Conservation (phyloP, 2,329 filamentous ascomycete genomes). For the Fusarium compactum region DNA sequence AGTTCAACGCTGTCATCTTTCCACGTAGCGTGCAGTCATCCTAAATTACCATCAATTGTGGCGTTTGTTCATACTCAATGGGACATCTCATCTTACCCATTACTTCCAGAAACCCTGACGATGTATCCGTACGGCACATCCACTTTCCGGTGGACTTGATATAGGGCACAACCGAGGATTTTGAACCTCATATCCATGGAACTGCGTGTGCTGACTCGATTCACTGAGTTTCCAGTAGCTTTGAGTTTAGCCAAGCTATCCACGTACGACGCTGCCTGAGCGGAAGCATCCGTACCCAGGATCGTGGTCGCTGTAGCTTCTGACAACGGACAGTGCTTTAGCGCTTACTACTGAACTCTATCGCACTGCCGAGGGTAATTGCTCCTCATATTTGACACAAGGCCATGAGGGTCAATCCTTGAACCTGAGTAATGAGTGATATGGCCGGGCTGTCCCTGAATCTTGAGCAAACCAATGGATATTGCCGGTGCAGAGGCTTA, state of each 20-base stretch:
- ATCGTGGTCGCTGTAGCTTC: conserved; percentile 12
- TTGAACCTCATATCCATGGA: not conserved
- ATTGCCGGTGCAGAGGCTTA: conserved; percentile 2
- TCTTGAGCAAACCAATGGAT: not conserved
- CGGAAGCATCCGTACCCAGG: conserved; percentile 36
- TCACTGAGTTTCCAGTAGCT: not conserved
- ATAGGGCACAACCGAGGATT: not conserved
- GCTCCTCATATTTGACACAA: conserved; percentile 14
- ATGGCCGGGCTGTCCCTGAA: not conserved
- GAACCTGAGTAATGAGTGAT: conserved; percentile 10
- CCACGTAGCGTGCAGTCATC: not conserved
- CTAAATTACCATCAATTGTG: not conserved
- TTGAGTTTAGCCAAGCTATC: not conserved
- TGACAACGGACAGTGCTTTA: conserved; percentile 19
- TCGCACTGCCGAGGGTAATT: conserved; percentile 25
- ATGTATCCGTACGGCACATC: not conserved
- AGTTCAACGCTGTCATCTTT: not conserved
- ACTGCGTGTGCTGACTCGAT: not conserved
- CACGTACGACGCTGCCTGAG: not conserved
- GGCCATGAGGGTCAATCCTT: conserved; percentile 16
- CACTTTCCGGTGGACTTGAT: not conserved
- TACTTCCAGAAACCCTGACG: not conserved
- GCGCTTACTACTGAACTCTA: conserved; percentile 34
- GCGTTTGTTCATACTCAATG: not conserved
- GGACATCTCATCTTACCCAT: not conserved